phyloP scores from a whole-genome alignment of 164 flowering plant species.

The Macadamia tetraphylla region DNA sequence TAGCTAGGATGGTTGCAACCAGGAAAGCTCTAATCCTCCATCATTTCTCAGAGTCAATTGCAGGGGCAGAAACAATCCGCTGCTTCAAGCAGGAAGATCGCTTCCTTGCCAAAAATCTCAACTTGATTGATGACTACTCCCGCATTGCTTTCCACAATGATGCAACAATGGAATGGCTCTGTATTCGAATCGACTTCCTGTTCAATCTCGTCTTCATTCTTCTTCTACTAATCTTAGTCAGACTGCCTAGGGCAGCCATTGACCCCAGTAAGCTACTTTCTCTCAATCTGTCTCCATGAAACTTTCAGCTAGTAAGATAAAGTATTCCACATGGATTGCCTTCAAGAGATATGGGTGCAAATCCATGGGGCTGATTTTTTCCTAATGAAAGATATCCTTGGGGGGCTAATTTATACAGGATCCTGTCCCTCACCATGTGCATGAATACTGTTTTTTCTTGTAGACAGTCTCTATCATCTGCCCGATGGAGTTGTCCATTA shows the following conservation, averaged over 20 bases:
- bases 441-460: no score
- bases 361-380: no score
- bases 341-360: no score
- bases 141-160: conserved; percentile 58
- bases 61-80: conserved; percentile 61
- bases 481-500: no score
- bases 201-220: conserved; percentile 72
- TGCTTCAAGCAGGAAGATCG: conserved; percentile 68
- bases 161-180: conserved; percentile 85
- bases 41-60: conserved; percentile 67
- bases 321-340: neutral
- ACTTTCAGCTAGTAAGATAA: neutral
- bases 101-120: conserved; percentile 34
- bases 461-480: no score
- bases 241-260: conserved; percentile 57
- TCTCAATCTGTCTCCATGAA: neutral
- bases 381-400: no score
- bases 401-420: no score
- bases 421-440: no score
- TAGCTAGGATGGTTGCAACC: conserved; percentile 73
- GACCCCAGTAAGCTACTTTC: conserved; percentile 61
- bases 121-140: conserved; percentile 61
- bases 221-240: conserved; percentile 66
- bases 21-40: conserved; percentile 70
- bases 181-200: conserved; percentile 64